phyloP scores from a whole-genome alignment of 108 stramenopile species.

The Cylindrotheca closterium region DNA sequence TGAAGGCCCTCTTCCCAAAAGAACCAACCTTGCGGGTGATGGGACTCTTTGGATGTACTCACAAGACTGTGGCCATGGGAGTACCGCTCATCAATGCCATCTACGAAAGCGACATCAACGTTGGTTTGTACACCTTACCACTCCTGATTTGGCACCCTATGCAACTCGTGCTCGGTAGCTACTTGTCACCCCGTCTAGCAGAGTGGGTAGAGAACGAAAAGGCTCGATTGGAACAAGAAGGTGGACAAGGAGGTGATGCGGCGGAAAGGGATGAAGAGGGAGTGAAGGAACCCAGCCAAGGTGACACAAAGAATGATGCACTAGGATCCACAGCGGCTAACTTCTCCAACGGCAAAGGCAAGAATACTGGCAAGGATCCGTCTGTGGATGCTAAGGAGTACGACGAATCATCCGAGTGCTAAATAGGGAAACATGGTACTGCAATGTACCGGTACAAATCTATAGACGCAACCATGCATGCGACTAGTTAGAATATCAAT shows the following conservation, averaged over 20 bases:
- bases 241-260: too few relatives aligned
- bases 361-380: neutral
- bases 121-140: slow-evolving; percentile 65
- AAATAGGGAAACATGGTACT: too few relatives aligned
- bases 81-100: slow-evolving; percentile 74
- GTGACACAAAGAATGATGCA: neutral
- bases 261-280: slow-evolving; percentile 18
- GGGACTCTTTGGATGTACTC: slow-evolving; percentile 65
- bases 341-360: neutral
- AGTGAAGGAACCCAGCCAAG: neutral
- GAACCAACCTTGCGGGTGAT: slow-evolving; percentile 51
- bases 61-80: slow-evolving; percentile 75
- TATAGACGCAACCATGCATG: too few relatives aligned
- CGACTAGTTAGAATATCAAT: too few relatives aligned
- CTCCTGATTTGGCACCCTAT: slow-evolving; percentile 77
- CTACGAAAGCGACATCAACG: slow-evolving; percentile 41
- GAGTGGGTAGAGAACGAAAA: slow-evolving; percentile 41
- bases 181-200: slow-evolving; percentile 34
- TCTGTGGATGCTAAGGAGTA: neutral
- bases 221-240: slow-evolving; percentile 35
- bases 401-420: neutral
- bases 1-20: slow-evolving; percentile 37
- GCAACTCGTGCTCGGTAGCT: slow-evolving; percentile 63
- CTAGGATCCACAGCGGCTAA: neutral
- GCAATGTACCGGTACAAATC: too few relatives aligned